Conservation (phyloP, 1,284 basidiomycete species). For the Ustilago xerochloae region DNA sequence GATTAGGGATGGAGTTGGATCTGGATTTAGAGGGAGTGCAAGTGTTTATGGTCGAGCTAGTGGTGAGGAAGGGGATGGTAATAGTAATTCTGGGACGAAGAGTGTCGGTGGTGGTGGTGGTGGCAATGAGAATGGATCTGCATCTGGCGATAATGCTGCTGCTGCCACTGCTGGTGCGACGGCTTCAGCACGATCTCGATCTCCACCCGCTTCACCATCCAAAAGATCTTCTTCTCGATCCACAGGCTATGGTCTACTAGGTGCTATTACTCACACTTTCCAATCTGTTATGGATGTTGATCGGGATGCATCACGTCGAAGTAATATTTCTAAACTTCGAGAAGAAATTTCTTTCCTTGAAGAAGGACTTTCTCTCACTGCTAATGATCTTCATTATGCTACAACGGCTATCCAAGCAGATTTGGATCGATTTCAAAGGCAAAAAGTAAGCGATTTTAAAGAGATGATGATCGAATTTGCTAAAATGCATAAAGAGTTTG, state of each 20-base stretch:
- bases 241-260: conserved; percentile 77
- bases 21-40: conserved; percentile 27
- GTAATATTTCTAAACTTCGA: conserved; percentile 89
- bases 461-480: conserved; percentile 93
- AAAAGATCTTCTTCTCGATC: conserved; percentile 42
- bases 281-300: conserved; percentile 99
- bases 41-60: conserved; percentile 38
- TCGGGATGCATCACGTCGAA: conserved; percentile 92
- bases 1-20: conserved; percentile 44
- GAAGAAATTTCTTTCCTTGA: conserved; percentile 78
- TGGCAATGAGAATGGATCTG: background rate
- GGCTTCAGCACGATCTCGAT: conserved; percentile 16
- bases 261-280: conserved; percentile 90
- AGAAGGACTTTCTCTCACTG: conserved; percentile 60
- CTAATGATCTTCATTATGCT: conserved; percentile 84
- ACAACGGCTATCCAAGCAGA: conserved; percentile 96
- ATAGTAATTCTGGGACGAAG: no score
- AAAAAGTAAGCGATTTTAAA: conserved; percentile 94
- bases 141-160: background rate
- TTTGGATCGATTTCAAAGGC: conserved; percentile 95
- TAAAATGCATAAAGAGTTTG: conserved; percentile 84
- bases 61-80: conserved; percentile 16
- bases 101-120: no score
- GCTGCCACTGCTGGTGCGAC: background rate
- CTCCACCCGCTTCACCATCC: conserved; percentile 31